Evolutionary conservation across 2,329 filamentous ascomycete genomes (phyloP).

Genomic region (Aspergillus novoparasiticus): DNA sequence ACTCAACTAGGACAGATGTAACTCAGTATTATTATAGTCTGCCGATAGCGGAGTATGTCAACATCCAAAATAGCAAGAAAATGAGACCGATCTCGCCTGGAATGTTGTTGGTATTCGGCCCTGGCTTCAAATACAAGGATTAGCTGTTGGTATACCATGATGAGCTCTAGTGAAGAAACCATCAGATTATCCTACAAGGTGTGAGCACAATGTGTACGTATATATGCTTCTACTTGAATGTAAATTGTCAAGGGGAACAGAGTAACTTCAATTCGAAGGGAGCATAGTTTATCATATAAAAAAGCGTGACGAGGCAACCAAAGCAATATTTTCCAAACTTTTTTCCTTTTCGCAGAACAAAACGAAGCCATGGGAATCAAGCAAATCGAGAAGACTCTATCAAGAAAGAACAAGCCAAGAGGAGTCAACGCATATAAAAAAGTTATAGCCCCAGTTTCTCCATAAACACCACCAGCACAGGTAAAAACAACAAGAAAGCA

Average conservation of each 20-base stretch:
- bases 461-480: constrained; percentile 18
- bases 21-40: not conserved
- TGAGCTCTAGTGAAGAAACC: not conserved
- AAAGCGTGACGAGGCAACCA: not conserved
- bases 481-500: constrained; percentile 6
- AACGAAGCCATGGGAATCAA: constrained; percentile 20
- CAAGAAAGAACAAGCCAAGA: constrained; percentile 22
- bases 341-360: constrained; percentile 15
- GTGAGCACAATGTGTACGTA: not conserved
- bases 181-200: not conserved
- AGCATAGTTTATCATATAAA: not conserved
- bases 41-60: too few species aligned
- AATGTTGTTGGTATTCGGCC: not conserved
- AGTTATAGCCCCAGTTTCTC: constrained; percentile 17
- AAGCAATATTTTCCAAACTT: constrained; percentile 14
- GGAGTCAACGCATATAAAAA: constrained; percentile 17
- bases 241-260: not conserved
- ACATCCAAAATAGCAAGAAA: too few species aligned
- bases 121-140: too few species aligned
- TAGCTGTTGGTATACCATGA: too few species aligned
- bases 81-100: too few species aligned
- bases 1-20: not conserved
- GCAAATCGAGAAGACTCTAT: constrained; percentile 26
- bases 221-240: not conserved
- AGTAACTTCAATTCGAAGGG: not conserved